Conservation (phyloP, 2,329 filamentous ascomycete species). For the Bertia moriformis region DNA sequence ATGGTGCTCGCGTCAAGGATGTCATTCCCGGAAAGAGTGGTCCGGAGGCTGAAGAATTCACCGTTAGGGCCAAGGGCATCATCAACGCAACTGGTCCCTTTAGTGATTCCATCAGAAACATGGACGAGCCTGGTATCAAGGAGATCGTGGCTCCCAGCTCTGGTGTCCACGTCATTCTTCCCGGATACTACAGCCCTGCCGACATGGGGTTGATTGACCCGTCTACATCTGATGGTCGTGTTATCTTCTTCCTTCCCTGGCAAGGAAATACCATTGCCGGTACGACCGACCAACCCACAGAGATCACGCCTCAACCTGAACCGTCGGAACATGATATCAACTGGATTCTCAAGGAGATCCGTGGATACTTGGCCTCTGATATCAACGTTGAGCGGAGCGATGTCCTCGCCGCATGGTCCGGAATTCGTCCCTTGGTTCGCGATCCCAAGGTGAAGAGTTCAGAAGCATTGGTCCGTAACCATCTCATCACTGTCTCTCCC, state of each 20-base stretch:
- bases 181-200: slow-evolving; percentile 63
- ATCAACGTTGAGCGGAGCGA: slow-evolving; percentile 62
- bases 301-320: slow-evolving; percentile 53
- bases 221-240: slow-evolving; percentile 67
- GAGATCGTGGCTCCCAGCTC: slow-evolving; percentile 69
- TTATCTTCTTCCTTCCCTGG: slow-evolving; percentile 80
- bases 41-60: slow-evolving; percentile 39
- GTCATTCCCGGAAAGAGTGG: slow-evolving; percentile 41
- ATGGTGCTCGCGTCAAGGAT: slow-evolving; percentile 53
- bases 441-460: slow-evolving; percentile 72
- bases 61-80: slow-evolving; percentile 64
- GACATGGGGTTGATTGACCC: slow-evolving; percentile 76
- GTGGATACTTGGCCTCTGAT: slow-evolving; percentile 61
- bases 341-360: slow-evolving; percentile 69
- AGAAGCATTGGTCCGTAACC: slow-evolving; percentile 69
- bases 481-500: slow-evolving; percentile 60
- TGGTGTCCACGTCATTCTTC: slow-evolving; percentile 71
- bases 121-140: slow-evolving; percentile 56
- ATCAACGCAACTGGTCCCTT: slow-evolving; percentile 78
- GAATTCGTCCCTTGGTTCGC: slow-evolving; percentile 64
- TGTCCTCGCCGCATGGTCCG: slow-evolving; percentile 68
- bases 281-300: slow-evolving; percentile 63
- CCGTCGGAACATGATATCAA: slow-evolving; percentile 66
- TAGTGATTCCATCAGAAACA: slow-evolving; percentile 64
- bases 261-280: slow-evolving; percentile 75